phyloP scores from a whole-genome alignment of 1,284 basidiomycete genomes.

The Cronartium ribicola region DNA sequence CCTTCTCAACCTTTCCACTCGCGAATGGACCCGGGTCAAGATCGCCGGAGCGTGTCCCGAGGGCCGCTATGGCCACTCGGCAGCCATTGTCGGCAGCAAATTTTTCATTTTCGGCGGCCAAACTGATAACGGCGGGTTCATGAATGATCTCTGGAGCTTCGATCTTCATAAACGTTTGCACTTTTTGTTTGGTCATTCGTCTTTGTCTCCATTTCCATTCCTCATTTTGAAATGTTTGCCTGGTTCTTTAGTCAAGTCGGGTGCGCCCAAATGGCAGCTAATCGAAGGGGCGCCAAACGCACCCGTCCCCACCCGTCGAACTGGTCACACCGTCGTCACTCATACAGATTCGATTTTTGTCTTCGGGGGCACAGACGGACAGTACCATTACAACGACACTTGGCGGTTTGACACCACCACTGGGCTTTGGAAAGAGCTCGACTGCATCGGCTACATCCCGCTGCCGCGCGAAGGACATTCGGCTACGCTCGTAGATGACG shows the following conservation, averaged over 20 bases:
- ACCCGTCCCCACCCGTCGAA: conserved; percentile 84
- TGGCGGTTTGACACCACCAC: conserved; percentile 89
- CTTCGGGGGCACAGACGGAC: conserved; percentile 96
- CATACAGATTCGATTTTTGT: conserved; percentile 79
- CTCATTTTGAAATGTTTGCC: conserved; percentile 12
- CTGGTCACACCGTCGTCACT: conserved; percentile 86
- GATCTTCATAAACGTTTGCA: conserved; percentile 83
- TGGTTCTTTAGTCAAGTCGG: conserved; percentile 55
- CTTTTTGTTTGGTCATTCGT: not conserved
- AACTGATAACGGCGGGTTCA: conserved; percentile 75
- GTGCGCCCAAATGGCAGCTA: conserved; percentile 49
- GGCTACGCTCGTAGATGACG: conserved; percentile 92
- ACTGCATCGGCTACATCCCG: conserved; percentile 96
- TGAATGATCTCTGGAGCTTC: conserved; percentile 95
- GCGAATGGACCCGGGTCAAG: conserved; percentile 88
- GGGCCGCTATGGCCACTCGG: conserved; percentile 93
- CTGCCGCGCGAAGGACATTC: conserved; percentile 95
- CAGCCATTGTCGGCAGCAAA: conserved; percentile 82
- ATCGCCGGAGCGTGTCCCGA: conserved; percentile 70
- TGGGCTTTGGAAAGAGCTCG: conserved; percentile 81
- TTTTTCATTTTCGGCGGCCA: conserved; percentile 97
- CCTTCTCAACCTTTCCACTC: conserved; percentile 84
- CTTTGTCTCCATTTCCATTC: not conserved
- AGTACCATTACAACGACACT: conserved; percentile 99
- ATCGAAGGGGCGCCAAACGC: conserved; percentile 57